A percentile compares a stretch with the other conserved stretches of the same genome.
phyloP scores from a whole-genome alignment of 2,329 filamentous ascomycete species.

The Aspergillus fructus region DNA sequence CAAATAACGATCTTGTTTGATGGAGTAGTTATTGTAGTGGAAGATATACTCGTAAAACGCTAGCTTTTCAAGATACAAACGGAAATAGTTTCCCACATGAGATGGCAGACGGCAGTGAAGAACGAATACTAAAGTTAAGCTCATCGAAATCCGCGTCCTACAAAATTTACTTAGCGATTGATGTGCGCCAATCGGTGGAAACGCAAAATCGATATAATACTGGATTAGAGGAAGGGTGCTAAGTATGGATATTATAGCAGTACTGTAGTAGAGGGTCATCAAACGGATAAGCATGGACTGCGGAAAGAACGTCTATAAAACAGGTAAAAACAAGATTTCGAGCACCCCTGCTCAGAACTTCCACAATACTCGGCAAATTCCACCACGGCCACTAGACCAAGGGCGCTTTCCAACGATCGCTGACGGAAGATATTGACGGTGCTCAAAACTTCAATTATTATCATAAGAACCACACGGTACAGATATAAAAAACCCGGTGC shows the following conservation, averaged over 20 bases:
- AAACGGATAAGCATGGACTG: conserved; percentile 15
- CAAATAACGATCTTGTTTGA: too few relatives aligned
- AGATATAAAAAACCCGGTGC: conserved; percentile 32
- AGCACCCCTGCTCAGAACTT: conserved; percentile 19
- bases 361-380: background rate
- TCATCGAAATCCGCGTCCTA: background rate
- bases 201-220: background rate
- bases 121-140: background rate
- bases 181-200: background rate
- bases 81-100: background rate
- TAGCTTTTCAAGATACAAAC: background rate
- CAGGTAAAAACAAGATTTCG: conserved; percentile 15
- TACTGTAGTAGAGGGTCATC: conserved; percentile 5
- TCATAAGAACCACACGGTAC: conserved; percentile 39
- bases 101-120: background rate
- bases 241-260: too few relatives aligned
- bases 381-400: conserved; percentile 14
- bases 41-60: too few relatives aligned
- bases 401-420: conserved; percentile 22
- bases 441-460: conserved; percentile 42
- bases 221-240: background rate
- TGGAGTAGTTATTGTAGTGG: too few relatives aligned
- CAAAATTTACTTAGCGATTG: background rate
- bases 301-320: conserved; percentile 29
- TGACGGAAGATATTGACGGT: conserved; percentile 27